Evolutionary conservation across 345 rosid genomes (phyloP).

Genomic region (Chamaenerion angustifolium): DNA sequence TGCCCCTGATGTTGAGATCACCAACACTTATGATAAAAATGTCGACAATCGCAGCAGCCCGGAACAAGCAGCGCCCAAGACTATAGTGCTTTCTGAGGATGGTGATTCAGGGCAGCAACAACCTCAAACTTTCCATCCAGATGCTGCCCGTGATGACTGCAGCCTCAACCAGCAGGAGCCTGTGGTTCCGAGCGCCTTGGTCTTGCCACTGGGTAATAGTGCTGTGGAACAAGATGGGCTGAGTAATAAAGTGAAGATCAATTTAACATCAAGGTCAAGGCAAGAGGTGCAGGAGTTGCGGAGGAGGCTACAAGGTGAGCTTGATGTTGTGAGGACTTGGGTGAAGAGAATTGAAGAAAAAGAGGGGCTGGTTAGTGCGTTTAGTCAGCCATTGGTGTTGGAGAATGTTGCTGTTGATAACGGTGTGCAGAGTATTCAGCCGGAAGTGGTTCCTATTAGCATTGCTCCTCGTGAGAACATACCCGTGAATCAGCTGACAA

Average conservation of each 20-base stretch:
- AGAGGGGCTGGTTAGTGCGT: slow-evolving; percentile 40
- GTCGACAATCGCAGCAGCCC: slow-evolving; percentile 7
- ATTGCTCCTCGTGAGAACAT: slow-evolving; percentile 42
- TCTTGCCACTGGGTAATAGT: slow-evolving; percentile 24
- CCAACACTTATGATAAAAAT: neutral
- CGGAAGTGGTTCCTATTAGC: slow-evolving; percentile 50
- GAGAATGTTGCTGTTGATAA: slow-evolving; percentile 29
- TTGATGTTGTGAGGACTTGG: slow-evolving; percentile 53
- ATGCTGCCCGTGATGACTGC: slow-evolving; percentile 25
- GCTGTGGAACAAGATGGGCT: slow-evolving; percentile 25
- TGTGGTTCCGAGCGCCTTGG: slow-evolving; percentile 9
- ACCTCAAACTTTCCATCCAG: slow-evolving; percentile 13
- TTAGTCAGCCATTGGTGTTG: slow-evolving; percentile 17
- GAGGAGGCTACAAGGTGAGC: slow-evolving; percentile 72
- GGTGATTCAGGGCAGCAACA: neutral
- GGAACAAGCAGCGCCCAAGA: slow-evolving; percentile 5
- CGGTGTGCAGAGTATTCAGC: slow-evolving; percentile 42
- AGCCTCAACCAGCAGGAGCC: slow-evolving; percentile 18
- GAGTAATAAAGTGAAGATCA: slow-evolving; percentile 38
- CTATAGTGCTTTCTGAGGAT: too few relatives aligned
- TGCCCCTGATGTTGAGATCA: neutral
- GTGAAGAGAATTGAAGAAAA: slow-evolving; percentile 74
- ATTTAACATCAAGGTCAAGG: slow-evolving; percentile 41
- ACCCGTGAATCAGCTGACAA: slow-evolving; percentile 14
- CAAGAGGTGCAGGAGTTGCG: slow-evolving; percentile 48